Percentiles rank a stretch among this genome's conserved stretches.
These are phyloP conservation scores for Paraurostyla sp. DNA, from an alignment of 73 alveolate species.

Conservation along the genomic window DNA sequence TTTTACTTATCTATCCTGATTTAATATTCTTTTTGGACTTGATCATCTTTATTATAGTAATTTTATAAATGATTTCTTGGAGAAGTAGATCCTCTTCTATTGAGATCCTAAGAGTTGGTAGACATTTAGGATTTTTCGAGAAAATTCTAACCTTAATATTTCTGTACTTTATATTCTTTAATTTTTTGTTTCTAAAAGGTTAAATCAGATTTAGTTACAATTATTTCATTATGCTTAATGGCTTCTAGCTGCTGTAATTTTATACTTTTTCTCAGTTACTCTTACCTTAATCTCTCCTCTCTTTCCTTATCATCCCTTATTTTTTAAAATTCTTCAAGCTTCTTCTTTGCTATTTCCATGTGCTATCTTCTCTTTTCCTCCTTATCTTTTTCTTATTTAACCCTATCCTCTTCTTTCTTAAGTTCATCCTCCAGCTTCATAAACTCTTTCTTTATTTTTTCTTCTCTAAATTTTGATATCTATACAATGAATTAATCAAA, in stretches of 20 bases:
- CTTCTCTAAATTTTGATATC: conserved; percentile 49
- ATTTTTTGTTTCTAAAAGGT: conserved; percentile 32
- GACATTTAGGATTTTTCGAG: not conserved
- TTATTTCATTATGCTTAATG: conserved; percentile 6
- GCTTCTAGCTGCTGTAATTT: not conserved
- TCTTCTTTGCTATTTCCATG: conserved; percentile 8
- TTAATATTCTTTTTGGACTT: not conserved
- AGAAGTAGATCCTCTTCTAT: conserved; percentile 1
- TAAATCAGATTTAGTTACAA: not conserved
- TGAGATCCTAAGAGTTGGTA: not conserved
- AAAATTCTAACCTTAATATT: not conserved
- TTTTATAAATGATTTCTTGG: not conserved
- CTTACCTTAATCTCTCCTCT: conserved; percentile 14
- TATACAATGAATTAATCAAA: not conserved
- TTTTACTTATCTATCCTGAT: conserved; percentile 19
- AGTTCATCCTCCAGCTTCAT: conserved; percentile 48
- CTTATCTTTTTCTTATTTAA: conserved; percentile 28
- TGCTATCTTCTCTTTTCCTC: conserved; percentile 23
- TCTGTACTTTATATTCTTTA: conserved; percentile 3
- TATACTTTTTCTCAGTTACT: conserved; percentile 2
- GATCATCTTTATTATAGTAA: not conserved
- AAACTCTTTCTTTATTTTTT: conserved; percentile 33
- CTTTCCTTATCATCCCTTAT: conserved; percentile 8
- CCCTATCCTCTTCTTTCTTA: conserved; percentile 45
- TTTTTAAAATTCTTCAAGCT: not conserved